Evolutionary conservation across 176 grass and related monocot genomes (phyloP).

Genomic region (Oryza officinalis): DNA sequence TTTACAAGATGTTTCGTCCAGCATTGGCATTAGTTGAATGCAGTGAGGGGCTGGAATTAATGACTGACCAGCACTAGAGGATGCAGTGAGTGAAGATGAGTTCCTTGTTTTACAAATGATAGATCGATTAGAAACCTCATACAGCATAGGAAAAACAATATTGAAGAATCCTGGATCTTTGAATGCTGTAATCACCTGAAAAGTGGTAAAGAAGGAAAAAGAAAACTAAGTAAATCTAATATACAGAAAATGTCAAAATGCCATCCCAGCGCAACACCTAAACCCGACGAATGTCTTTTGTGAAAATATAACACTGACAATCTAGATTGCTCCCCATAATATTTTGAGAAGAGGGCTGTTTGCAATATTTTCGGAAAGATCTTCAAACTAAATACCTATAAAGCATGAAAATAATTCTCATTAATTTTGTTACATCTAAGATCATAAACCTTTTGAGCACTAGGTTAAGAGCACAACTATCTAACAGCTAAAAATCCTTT

Average conservation of each 20-base stretch:
- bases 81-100: constrained; percentile 49
- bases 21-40: constrained; percentile 20
- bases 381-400: neutral
- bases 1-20: neutral
- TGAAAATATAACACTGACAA: constrained; percentile 5
- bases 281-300: neutral
- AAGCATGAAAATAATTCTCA: neutral
- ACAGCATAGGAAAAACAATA: constrained; percentile 74
- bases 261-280: neutral
- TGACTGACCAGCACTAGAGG: constrained; percentile 54
- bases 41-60: constrained; percentile 26
- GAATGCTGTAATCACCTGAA: constrained; percentile 81
- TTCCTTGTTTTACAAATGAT: constrained; percentile 38
- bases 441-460: constrained; percentile 13
- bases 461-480: neutral
- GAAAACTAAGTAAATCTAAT: neutral
- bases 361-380: neutral
- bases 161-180: constrained; percentile 77
- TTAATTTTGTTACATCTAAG: no score
- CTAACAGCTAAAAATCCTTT: neutral
- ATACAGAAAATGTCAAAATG: neutral
- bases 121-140: constrained; percentile 69
- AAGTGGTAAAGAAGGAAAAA: constrained; percentile 30
- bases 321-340: neutral
- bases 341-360: neutral